phyloP scores from a whole-genome alignment of 2,329 filamentous ascomycete genomes.

The Alternaria gaisen region DNA sequence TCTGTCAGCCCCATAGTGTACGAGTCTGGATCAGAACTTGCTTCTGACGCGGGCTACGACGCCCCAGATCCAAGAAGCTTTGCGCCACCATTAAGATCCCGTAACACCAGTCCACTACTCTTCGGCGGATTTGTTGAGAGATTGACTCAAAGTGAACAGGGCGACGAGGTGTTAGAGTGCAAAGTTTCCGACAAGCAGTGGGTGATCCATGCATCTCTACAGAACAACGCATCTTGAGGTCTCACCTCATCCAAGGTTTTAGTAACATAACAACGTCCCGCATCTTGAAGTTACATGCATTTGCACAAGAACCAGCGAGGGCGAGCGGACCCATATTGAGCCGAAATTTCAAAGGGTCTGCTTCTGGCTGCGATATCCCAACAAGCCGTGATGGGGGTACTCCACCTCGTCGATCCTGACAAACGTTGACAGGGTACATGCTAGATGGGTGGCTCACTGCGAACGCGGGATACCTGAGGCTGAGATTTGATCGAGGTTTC shows the following conservation, averaged over 20 bases:
- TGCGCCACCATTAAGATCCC: slow-evolving; percentile 27
- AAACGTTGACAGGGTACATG: slow-evolving; percentile 20
- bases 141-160: slow-evolving; percentile 14
- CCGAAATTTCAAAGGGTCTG: slow-evolving; percentile 6
- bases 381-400: slow-evolving; percentile 25
- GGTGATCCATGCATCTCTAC: slow-evolving; percentile 36
- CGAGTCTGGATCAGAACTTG: slow-evolving; percentile 20
- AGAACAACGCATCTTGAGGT: slow-evolving; percentile 36
- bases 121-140: slow-evolving; percentile 19
- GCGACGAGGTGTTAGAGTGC: slow-evolving; percentile 15
- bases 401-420: slow-evolving; percentile 31
- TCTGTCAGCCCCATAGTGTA: slow-evolving; percentile 33
- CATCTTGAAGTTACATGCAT: slow-evolving; percentile 21
- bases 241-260: slow-evolving; percentile 14
- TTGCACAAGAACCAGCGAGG: slow-evolving; percentile 15
- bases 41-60: slow-evolving; percentile 34
- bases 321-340: slow-evolving; percentile 15
- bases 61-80: slow-evolving; percentile 29
- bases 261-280: slow-evolving; percentile 28
- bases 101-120: slow-evolving; percentile 28
- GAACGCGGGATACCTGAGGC: slow-evolving; percentile 13
- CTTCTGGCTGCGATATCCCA: slow-evolving; percentile 24
- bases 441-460: slow-evolving; percentile 5
- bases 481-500: slow-evolving; percentile 1
- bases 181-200: slow-evolving; percentile 27